Conservation (phyloP, 2,329 filamentous ascomycete species). For the Tolypocladium amazonense region DNA sequence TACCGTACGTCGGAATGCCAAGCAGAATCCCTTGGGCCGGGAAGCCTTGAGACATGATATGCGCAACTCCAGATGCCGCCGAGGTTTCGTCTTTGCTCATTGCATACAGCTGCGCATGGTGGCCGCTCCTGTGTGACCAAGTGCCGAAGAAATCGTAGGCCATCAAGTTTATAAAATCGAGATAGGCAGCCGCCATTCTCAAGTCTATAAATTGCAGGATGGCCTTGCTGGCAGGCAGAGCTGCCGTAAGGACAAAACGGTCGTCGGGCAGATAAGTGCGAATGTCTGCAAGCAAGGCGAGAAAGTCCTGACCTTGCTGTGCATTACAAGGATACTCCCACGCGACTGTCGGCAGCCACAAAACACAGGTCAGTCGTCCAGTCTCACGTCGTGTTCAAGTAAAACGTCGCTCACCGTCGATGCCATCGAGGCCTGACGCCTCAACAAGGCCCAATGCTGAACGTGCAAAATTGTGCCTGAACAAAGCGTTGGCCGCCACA, state of each 20-base stretch:
- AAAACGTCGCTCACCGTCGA: constrained; percentile 51
- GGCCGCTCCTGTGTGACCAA: constrained; percentile 57
- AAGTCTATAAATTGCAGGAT: constrained; percentile 62
- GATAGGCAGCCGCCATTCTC: constrained; percentile 46
- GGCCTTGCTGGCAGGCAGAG: constrained; percentile 57
- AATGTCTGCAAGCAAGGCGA: constrained; percentile 55
- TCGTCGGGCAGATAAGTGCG: constrained; percentile 59
- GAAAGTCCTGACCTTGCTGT: constrained; percentile 59
- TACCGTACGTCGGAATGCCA: constrained; percentile 65
- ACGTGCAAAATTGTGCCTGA: constrained; percentile 59
- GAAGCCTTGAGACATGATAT: constrained; percentile 55
- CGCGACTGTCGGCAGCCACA: constrained; percentile 46
- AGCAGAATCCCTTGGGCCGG: constrained; percentile 62
- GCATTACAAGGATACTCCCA: constrained; percentile 66
- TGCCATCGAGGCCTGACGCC: constrained; percentile 48
- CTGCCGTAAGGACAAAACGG: constrained; percentile 59
- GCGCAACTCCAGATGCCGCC: constrained; percentile 54
- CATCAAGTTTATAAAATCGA: constrained; percentile 71
- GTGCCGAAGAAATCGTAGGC: constrained; percentile 70
- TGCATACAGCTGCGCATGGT: constrained; percentile 66
- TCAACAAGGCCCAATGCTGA: constrained; percentile 58
- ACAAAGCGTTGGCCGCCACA: constrained; percentile 50
- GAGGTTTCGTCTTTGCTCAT: constrained; percentile 51
- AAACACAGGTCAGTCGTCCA: not conserved
- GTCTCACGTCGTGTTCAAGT: not conserved